Base-by-base conservation (phyloP, 2,329 filamentous ascomycete species). In the Penicillium sp. region DNA sequence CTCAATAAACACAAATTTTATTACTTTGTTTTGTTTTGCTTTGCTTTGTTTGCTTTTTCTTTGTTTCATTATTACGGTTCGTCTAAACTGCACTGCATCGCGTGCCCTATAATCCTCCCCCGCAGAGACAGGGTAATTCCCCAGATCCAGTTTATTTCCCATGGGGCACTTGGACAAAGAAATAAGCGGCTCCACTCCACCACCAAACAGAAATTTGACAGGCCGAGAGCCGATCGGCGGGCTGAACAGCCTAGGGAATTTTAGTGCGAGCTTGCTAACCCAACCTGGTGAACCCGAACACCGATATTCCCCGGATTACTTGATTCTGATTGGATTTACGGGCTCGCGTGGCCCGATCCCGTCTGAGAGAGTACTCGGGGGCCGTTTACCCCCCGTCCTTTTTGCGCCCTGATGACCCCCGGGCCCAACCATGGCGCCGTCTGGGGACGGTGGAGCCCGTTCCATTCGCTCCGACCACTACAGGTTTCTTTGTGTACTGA, bases 231-330 rank as follows among this genome's bases (percentile, higher is more conserved):
- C 19, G 62, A 62, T 60, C 59, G 62, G 60, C 62, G 53, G 35
- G 45, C 39, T 54, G 49, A 31, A 49, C 48, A 54, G 26, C 48
- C 56, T 53, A 50, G 50, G 50, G 52, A 9, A n/a, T 19, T 37
- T 39, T 39, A 39, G 35, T 39, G 35, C 9, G 35, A 35, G 4
- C 37, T 21, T 43, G 47, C 62, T 64, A 64, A 62, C 60, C 57
- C 35, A 43, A 55, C 55, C 39, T 60, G 60, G 62, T 44, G 62
- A 64, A 60, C 50, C 61, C 61, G 61, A 53, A 48, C 26, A 27
- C 44, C 39, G 39, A 37, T 50, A 14, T 23, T 26, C 48, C 23
- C 48, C 48, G 50, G 42, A 9, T 35, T 53, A 44, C 50, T 27
- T 11, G 4, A 27, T 46, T 44, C 29, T 53, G 50, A 53, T 53